A percentile compares a stretch with the other conserved stretches of the same genome.
These are phyloP conservation scores for Ascochyta pisi DNA, from an alignment of 2,329 filamentous ascomycete genomes.

Conservation along the genomic window DNA sequence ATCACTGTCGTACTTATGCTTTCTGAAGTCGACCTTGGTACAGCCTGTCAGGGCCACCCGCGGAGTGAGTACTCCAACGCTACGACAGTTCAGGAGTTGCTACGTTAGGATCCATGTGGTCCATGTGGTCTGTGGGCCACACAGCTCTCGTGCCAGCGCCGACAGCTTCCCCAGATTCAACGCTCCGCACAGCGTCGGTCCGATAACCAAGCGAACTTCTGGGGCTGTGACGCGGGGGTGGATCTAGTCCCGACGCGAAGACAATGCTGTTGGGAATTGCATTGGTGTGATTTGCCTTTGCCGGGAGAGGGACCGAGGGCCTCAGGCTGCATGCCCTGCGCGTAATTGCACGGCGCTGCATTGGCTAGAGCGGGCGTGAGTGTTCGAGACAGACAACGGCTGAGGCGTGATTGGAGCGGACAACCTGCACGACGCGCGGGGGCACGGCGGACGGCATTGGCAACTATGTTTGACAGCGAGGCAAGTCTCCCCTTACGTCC, in stretches of 20 bases:
- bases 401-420: conserved; percentile 8
- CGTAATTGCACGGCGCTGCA: conserved; percentile 1
- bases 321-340: not conserved
- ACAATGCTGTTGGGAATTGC: not conserved
- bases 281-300: not conserved
- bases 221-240: conserved; percentile 14
- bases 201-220: conserved; percentile 10
- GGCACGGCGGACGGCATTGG: conserved; percentile 1
- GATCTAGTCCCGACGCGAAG: not conserved
- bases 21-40: not conserved
- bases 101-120: conserved; percentile 8
- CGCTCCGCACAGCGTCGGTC: conserved; percentile 2
- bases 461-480: conserved; percentile 3
- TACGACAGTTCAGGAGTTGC: conserved; percentile 3
- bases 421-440: not conserved
- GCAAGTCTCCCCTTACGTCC: conserved; percentile 3
- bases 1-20: conserved; percentile 17
- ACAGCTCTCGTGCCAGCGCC: conserved; percentile 1
- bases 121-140: not conserved
- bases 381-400: not conserved
- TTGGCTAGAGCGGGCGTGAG: conserved; percentile 1
- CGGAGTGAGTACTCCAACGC: not conserved
- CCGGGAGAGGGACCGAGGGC: not conserved
- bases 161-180: conserved; percentile 13
- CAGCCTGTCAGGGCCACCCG: not conserved